A percentile compares a stretch with the other conserved stretches of the same genome.
Evolutionary conservation across 2,329 filamentous ascomycete genomes (phyloP).

Genomic region (Paracamarosporium sp.): DNA sequence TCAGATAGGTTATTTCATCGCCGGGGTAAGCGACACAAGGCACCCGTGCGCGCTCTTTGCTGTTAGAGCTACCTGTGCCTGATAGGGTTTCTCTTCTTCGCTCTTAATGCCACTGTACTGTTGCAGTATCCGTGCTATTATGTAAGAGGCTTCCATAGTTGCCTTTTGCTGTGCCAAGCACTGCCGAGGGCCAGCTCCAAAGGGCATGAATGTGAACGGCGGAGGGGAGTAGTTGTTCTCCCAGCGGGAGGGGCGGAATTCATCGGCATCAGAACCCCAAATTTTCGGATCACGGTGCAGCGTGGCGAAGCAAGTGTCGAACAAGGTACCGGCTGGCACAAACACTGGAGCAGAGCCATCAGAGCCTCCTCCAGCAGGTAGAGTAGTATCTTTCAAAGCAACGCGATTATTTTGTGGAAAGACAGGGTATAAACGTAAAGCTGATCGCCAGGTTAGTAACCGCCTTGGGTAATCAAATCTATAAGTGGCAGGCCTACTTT

Average conservation of each 20-base stretch:
- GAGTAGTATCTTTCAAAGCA: too few relatives aligned
- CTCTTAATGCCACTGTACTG: slow-evolving; percentile 12
- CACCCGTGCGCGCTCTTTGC: slow-evolving; percentile 15
- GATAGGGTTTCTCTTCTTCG: slow-evolving; percentile 9
- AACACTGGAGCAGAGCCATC: too few relatives aligned
- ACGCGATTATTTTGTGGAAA: too few relatives aligned
- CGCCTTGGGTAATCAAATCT: too few relatives aligned
- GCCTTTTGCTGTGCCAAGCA: slow-evolving; percentile 14
- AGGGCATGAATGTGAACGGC: slow-evolving; percentile 14
- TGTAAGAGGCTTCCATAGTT: slow-evolving; percentile 15
- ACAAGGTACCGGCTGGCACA: slow-evolving; percentile 6
- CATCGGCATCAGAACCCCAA: slow-evolving; percentile 44
- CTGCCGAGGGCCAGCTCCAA: slow-evolving; percentile 11
- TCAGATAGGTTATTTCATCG: too few relatives aligned
- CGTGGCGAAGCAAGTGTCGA: slow-evolving; percentile 10
- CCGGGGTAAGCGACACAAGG: slow-evolving; percentile 8
- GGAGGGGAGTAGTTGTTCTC: neutral
- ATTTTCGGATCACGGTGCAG: slow-evolving; percentile 37
- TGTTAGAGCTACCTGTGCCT: slow-evolving; percentile 10
- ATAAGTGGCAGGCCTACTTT: too few relatives aligned
- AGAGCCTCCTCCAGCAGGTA: too few relatives aligned
- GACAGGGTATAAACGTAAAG: too few relatives aligned
- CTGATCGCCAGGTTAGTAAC: too few relatives aligned
- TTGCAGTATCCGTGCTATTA: slow-evolving; percentile 9
- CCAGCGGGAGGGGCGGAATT: slow-evolving; percentile 50